Evolutionary conservation across 495 filamentous ascomycete genomes (phyloP), one percentile per base, ranked within the genome.

Genomic region (Trichoderma gamsii): DNA sequence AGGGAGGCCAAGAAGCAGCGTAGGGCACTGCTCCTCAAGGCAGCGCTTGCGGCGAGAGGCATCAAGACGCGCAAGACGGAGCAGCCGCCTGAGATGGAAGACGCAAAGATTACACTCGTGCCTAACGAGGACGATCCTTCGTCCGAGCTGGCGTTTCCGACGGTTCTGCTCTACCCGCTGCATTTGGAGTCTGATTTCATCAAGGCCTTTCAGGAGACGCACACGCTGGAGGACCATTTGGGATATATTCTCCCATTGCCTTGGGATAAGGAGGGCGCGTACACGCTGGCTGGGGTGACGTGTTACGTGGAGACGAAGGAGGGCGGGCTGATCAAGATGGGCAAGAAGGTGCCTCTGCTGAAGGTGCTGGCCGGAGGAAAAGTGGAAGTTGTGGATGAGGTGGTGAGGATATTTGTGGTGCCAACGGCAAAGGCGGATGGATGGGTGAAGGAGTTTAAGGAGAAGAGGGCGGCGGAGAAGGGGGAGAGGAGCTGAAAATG

Each of bases 401-500:
- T 97, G 70, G 85, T 97, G 11, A 87, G 80, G 76, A 83, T 98
- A 11, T 88, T 90, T 71, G 86, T 97, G 9, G 83, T 99, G 38
- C 93, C 93, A 0, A 88, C 83, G 72, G 74, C 73, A 8, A 87
- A 86, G 77, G 88, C 86, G 1, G 80, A 79, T 41, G 81, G 75
- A n/a, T 99, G 92, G 84, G 88, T 97, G 41, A 83, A 84, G 67
- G 91, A 96, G 67, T 92, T 91, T 78, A 98, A 96, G 81, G 81
- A 75, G 69, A 83, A 86, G 73, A 91, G 87, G 73, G 83, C 78
- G 35, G 77, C 77, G 32, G 76, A 76, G 72, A 76, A 70, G 46
- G 72, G 68, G 51, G 38, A 68, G 59, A 43, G 65, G 51, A 43
- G 35, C 2, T 65, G 35, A 65, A 35, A 35, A 64, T 23, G 35